Conservation (phyloP, 1,284 basidiomycete species). For the Pascua guehoae region DNA sequence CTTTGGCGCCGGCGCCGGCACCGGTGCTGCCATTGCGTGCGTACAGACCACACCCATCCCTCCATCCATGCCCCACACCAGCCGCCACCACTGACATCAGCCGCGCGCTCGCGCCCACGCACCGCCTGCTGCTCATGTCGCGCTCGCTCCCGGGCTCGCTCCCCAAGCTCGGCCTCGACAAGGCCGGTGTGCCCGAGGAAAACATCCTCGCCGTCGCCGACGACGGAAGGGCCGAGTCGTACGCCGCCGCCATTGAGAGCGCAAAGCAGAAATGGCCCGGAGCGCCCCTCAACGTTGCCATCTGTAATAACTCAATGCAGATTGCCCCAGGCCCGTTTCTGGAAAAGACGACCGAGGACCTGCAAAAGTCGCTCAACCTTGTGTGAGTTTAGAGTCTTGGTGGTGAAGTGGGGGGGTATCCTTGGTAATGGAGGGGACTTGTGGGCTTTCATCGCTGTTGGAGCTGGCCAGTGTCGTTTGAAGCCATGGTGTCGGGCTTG, state of each 20-base stretch:
- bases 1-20: slow-evolving; percentile 41
- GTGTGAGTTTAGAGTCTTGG: slow-evolving; percentile 24
- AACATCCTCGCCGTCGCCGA: slow-evolving; percentile 27
- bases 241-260: slow-evolving; percentile 29
- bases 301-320: slow-evolving; percentile 37
- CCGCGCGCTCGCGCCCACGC: slow-evolving; percentile 35
- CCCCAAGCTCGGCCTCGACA: slow-evolving; percentile 24
- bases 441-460: neutral
- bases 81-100: slow-evolving; percentile 9
- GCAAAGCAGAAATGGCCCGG: slow-evolving; percentile 36
- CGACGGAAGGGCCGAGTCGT: slow-evolving; percentile 27
- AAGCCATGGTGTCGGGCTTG: no score
- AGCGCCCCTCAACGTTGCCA: slow-evolving; percentile 34
- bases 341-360: slow-evolving; percentile 27
- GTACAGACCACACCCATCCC: neutral
- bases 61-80: neutral
- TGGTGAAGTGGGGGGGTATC: no score
- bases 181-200: slow-evolving; percentile 15
- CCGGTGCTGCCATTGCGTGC: slow-evolving; percentile 33
- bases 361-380: slow-evolving; percentile 29
- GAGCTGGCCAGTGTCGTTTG: no score
- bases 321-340: slow-evolving; percentile 36
- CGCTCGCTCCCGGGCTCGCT: slow-evolving; percentile 40
- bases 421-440: neutral
- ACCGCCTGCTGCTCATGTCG: slow-evolving; percentile 43